A percentile compares a stretch with the other conserved stretches of the same genome.
phyloP scores from a whole-genome alignment of 2,329 filamentous ascomycete genomes.

The Geosmithia morbida region DNA sequence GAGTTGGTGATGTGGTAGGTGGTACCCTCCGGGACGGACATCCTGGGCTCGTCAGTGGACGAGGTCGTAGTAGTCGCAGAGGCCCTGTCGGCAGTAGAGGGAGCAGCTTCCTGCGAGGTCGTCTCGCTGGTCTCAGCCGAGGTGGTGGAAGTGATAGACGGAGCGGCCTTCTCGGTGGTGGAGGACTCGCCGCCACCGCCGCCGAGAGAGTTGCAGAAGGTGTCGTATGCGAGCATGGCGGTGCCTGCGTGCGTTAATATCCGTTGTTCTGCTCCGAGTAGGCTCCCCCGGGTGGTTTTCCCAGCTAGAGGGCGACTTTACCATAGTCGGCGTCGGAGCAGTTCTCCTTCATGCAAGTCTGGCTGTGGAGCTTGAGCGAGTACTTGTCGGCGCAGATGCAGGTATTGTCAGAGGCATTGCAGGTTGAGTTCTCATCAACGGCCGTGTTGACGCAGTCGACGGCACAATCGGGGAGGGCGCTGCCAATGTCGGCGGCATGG shows the following conservation, averaged over 20 bases:
- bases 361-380: constrained; percentile 4
- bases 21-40: background rate
- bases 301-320: background rate
- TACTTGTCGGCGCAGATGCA: constrained; percentile 4
- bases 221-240: constrained; percentile 3
- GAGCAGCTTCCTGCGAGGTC: background rate
- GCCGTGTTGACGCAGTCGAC: constrained; percentile 4
- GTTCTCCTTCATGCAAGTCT: constrained; percentile 2
- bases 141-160: background rate
- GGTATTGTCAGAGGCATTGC: constrained; percentile 1
- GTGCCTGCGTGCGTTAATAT: background rate
- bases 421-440: constrained; percentile 4
- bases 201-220: constrained; percentile 2
- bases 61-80: background rate
- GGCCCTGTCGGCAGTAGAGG: background rate
- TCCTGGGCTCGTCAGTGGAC: background rate
- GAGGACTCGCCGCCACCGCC: background rate
- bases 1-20: background rate
- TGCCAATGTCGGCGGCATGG: constrained; percentile 1
- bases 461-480: constrained; percentile 2
- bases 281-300: background rate
- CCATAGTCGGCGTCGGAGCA: constrained; percentile 3
- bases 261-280: background rate
- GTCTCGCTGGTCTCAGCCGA: too few relatives aligned
- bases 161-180: background rate